Evolutionary conservation across 768 basidiomycete species (phyloP), one percentile per base, ranked within the genome.

Genomic region (Pleurotus eryngii): DNA sequence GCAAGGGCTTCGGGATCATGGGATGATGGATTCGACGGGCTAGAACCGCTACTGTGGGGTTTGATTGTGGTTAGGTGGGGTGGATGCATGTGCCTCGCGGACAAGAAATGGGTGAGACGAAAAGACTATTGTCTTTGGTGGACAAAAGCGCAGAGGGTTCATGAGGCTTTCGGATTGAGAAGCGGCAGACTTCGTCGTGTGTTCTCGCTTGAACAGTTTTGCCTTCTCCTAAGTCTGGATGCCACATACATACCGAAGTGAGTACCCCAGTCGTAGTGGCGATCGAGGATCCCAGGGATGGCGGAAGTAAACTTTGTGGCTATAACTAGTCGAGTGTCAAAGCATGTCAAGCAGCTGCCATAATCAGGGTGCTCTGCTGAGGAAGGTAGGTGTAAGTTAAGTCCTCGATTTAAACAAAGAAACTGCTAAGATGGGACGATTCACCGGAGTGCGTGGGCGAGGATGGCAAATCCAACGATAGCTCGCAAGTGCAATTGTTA

Each of bases 301-400:
- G 42, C 51, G 51, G 51, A 42, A 54, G 35, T 17, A 54, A 54
- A 54, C 35, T 39, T 54, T 54, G 51, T 54, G 37, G 37, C 37
- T 22, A 17, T n/a, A n/a, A 45, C n/a, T 45, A 45, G 43, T 35
- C 30, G 30, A 35, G 30, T 11, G 30, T 35, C 30, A 35, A 35
- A 22, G 42, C n/a, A 45, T 45, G 42, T 3, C 42, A 45, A 45
- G 42, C 42, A 22, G n/a, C n/a, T 45, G n/a, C 42, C 42, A 17
- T 45, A 45, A 17, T 7, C n/a, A 45, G 42, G 20, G 42, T 7
- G 20, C 42, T 45, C 42, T 45, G 42, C 42, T n/a, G 42, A 17
- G 7, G 42, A 35, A 35, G 30, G 30, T 35, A 9, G 30, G 11
- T 35, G 11, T 35, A 35, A 35, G 30, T 35, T 35, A 35, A 35